Conservation (phyloP, 352 stramenopile genomes). For the Phytophthora colocasiae region DNA sequence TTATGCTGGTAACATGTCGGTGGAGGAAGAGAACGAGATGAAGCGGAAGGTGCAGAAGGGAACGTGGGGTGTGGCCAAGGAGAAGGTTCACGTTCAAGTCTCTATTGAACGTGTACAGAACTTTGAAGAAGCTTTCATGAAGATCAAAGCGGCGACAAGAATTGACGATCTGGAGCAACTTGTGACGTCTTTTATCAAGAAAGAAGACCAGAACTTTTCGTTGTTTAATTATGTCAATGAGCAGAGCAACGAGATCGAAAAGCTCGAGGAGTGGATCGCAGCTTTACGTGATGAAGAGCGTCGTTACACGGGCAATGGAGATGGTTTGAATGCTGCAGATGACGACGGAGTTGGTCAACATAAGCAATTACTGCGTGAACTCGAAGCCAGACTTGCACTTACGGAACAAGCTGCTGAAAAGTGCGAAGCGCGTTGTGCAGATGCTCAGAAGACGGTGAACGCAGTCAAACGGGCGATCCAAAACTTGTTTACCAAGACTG, state of each 20-base stretch:
- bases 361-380: constrained; percentile 89
- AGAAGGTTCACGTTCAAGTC: constrained; percentile 90
- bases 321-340: constrained; percentile 53
- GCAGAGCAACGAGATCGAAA: constrained; percentile 94
- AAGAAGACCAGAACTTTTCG: constrained; percentile 97
- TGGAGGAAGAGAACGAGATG: constrained; percentile 74
- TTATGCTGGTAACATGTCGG: constrained; percentile 51
- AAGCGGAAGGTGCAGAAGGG: constrained; percentile 81
- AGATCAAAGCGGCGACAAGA: constrained; percentile 93
- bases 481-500: constrained; percentile 79
- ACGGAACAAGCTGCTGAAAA: constrained; percentile 89
- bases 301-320: constrained; percentile 84
- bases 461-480: constrained; percentile 89
- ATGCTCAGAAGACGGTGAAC: constrained; percentile 90
- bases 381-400: constrained; percentile 81
- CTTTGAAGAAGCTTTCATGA: constrained; percentile 96
- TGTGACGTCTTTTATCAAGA: constrained; percentile 94
- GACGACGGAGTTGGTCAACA: constrained; percentile 90
- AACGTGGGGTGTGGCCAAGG: constrained; percentile 83
- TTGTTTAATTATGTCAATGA: constrained; percentile 97
- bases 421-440: constrained; percentile 91
- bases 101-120: constrained; percentile 93
- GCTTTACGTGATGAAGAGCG: constrained; percentile 83
- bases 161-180: constrained; percentile 94
- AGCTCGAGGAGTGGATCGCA: constrained; percentile 86